Evolutionary conservation across 306 rosid species (phyloP), one percentile per base, ranked within the genome.

Genomic region (Crataegus laevigata): DNA sequence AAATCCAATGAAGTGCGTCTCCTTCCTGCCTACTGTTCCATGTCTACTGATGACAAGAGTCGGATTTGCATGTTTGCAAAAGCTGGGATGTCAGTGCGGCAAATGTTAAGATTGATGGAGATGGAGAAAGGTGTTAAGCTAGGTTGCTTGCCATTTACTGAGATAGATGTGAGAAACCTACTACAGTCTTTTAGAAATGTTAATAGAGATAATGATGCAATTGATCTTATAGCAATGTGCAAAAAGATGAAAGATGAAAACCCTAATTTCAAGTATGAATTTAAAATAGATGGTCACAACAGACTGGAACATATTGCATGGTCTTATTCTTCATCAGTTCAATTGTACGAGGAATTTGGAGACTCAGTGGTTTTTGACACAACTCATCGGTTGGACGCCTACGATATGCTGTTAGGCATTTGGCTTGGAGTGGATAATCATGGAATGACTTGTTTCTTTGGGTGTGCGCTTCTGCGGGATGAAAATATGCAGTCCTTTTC

Each of bases 11-110:
- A 92, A 84, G 84, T 88, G 42, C 80, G 84, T 42, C 88, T 84
- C 65, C 89, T 88, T 77, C 92, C 90, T 5, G 84, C 96, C 19
- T 86, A 84, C 38, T 87, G 94, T 78, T 80, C 91, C 51, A 87
- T 92, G 68, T 85, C 97, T 55, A 79, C 96, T 0, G 96, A 92
- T 76, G 97, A 92, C 84, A 92, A 90, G 90, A 86, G 93, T 64
- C 90, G 89, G 71, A 90, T 92, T 72, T 92, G 97, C 78, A 84
- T 88, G 88, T 92, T 88, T 83, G 97, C 96, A 43, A 90, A 90
- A 79, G 97, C 97, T 66, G 96, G 96, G 74, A 92, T 92, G 97
- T 90, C 97, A 5, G 97, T 88, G 57, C 85, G 96, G 55, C 97
- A 92, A 79, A 92, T 92, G 98, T 66, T 92, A 73, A 87, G 98